Base-by-base conservation (phyloP, 345 rosid genomes). In the Diplotaxis tenuifolia region DNA sequence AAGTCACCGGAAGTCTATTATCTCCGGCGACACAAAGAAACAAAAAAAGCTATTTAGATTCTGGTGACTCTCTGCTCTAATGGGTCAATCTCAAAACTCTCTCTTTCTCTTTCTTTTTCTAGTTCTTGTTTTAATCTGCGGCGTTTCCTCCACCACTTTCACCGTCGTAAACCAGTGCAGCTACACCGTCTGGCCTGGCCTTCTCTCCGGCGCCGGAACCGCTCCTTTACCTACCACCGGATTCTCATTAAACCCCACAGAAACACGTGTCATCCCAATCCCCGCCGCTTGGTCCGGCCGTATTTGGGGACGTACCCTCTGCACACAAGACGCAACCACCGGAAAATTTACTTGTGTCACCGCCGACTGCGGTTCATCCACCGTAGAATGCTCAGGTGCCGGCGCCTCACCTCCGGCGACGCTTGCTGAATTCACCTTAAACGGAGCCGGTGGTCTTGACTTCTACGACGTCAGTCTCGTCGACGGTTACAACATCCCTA, bases 381-480 rank as follows among this genome's bases (percentile, higher is more conserved):
- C 76, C 7, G 64, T 86, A 0, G 83, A 84, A 65, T 89, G 96
- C 67, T 65, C 85, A 4, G 93, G 96, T 0, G 47, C 62, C 3
- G 88, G 87, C 2, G 90, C 84, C 0, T 62, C 81, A 31, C 88
- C 89, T 5, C 96, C 96, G 0, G 87, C 84, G 12, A 81, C 88
- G 16, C 74, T 89, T 0, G 91, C 85, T 0, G 91, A 89, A 53
- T 86, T 89, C 78, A 86, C 89, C 0, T 81, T 87, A 4, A 70
- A 84, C 54, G 85, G 88, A 22, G 75, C 84, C 0, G 75, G 40
- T 0, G 86, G 87, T 49, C 79, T 81, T 0, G 93, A 87, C 64
- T 87, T 87, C 79, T 89, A 78, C 76, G 90, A 86, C 67, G 86
- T 89, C 1, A 86, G 91, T 76, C 86, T 89, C 9, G 96, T 87